Evolutionary conservation across 192 early-diverging fungal genomes (phyloP), one percentile per base, ranked within the genome.

Genomic region (Gonapodya prolifera): DNA sequence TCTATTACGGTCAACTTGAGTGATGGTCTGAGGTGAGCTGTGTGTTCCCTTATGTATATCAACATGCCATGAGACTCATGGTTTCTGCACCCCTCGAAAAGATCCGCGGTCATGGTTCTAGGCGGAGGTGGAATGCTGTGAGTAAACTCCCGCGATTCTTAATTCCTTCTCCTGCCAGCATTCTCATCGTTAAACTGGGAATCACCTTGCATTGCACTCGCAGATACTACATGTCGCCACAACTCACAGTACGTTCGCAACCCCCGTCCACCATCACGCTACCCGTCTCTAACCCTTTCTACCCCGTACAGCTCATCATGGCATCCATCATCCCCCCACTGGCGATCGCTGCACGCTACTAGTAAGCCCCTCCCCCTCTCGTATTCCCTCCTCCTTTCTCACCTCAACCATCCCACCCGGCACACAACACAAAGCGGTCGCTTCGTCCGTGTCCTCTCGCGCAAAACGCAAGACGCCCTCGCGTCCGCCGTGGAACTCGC

Each of bases 301-400:
- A 34, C 2, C 2, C 8, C 16, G 2, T 32, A 1, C 30, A 75
- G 79, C 61, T 85, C 0, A 89, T 90, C 1, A 92, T 93, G 90
- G 85, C 92, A 80, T 77, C 85, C 2, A 88, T 94, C 33, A 87
- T 94, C 2, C 93, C 93, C 30, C 90, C 91, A 1, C 86, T 94
- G 30, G 91, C 91, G 0, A 30, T 91, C 8, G 89, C 86, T 78
- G 93, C 88, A 8, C 87, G 91, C 32, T 76, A 87, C 29, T 93
- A 93, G n/a, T 75, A n/a, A n/a, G n/a, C n/a, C n/a, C n/a, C n/a
- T n/a, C n/a, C n/a, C n/a, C n/a, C n/a, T n/a, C n/a, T n/a, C n/a
- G n/a, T n/a, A n/a, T n/a, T n/a, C n/a, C n/a, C n/a, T n/a, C n/a
- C n/a, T n/a, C n/a, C n/a, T n/a, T n/a, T n/a, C n/a, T n/a, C n/a